These are phyloP conservation scores for Komagataea norvegica DNA, from an alignment of 1,139 yeast species.

Conservation along the genomic window DNA sequence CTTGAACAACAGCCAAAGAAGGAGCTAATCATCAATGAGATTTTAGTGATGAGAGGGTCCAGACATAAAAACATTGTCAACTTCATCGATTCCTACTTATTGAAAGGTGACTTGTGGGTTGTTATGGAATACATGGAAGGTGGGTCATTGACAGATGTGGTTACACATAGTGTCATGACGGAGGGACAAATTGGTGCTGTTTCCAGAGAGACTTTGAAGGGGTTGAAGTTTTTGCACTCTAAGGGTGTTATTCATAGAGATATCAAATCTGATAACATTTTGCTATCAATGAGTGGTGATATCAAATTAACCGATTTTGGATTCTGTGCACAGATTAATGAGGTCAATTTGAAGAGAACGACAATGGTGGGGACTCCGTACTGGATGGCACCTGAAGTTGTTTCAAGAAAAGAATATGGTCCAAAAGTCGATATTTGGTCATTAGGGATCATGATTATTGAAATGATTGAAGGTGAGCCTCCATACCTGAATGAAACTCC, in stretches of 20 bases:
- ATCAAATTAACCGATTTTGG: constrained; percentile 83
- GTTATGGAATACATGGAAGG: constrained; percentile 99
- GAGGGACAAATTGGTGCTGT: constrained; percentile 98
- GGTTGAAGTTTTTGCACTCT: constrained; percentile 81
- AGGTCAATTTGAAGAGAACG: constrained; percentile 77
- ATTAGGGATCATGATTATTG: constrained; percentile 94
- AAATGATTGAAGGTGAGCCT: constrained; percentile 99
- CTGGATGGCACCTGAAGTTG: constrained; percentile 99
- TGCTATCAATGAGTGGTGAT: constrained; percentile 77
- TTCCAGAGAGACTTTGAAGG: constrained; percentile 83
- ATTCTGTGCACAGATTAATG: constrained; percentile 92
- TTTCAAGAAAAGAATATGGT: constrained; percentile 88
- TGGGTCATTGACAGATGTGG: constrained; percentile 92
- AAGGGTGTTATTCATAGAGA: constrained; percentile 96
- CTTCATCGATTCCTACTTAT: constrained; percentile 77
- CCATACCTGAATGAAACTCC: constrained; percentile 97
- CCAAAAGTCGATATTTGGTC: constrained; percentile 98
- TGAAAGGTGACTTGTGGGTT: constrained; percentile 83
- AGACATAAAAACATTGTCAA: constrained; percentile 90
- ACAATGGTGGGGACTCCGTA: constrained; percentile 99
- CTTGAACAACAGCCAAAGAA: constrained; percentile 91
- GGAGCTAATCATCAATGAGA: constrained; percentile 89
- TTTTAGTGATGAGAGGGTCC: constrained; percentile 88
- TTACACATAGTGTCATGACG: constrained; percentile 90
- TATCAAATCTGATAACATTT: constrained; percentile 89